Conservation (phyloP, 106 monocot genomes). For the Posidonia australis region DNA sequence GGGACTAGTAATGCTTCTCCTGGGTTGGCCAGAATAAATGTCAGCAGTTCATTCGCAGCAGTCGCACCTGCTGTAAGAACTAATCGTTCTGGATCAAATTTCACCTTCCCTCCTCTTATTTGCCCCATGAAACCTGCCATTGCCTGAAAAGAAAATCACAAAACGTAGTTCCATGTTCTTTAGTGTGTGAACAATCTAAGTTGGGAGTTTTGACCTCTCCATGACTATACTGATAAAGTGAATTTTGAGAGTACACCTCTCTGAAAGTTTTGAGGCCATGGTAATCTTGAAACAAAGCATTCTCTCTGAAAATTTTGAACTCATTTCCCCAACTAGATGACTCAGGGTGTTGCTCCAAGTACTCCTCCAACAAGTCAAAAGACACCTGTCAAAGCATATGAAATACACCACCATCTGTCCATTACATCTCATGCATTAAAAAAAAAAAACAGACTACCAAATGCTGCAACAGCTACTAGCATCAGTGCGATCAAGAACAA, state of each 20-base stretch:
- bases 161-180: no score
- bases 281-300: constrained; percentile 67
- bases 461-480: no score
- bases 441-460: no score
- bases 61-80: constrained; percentile 87
- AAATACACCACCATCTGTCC: no score
- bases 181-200: no score
- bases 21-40: constrained; percentile 60
- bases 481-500: no score
- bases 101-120: constrained; percentile 43
- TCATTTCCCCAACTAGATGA: constrained; percentile 29
- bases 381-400: constrained; percentile 26
- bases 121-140: constrained; percentile 74
- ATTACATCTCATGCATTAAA: not conserved
- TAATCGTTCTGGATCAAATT: constrained; percentile 42
- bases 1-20: constrained; percentile 73
- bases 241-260: no score
- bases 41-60: constrained; percentile 61
- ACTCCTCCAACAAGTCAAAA: constrained; percentile 52
- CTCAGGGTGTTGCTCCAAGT: constrained; percentile 35
- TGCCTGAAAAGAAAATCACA: no score
- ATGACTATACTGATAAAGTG: no score
- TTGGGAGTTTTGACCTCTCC: no score
- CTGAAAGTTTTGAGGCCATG: constrained; percentile 51
- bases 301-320: constrained; percentile 37